phyloP scores from a whole-genome alignment of 2,329 filamentous ascomycete genomes.

The Monilinia polystroma region DNA sequence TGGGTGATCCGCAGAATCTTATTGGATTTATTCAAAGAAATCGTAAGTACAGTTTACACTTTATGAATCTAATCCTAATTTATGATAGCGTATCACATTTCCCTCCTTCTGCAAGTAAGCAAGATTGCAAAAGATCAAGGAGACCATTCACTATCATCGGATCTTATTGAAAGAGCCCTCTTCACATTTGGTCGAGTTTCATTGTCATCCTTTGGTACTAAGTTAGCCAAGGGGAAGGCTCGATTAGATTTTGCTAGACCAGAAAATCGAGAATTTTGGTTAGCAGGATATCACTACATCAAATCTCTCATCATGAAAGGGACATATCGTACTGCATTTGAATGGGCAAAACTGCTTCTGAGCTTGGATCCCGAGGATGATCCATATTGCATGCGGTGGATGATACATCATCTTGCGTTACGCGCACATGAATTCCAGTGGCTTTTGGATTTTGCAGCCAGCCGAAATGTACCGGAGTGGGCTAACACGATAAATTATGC shows the following conservation, averaged over 20 bases:
- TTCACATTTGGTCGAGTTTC: conserved; percentile 91
- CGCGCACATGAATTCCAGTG: conserved; percentile 74
- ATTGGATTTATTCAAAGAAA: conserved; percentile 71
- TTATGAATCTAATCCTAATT: conserved; percentile 29
- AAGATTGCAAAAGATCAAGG: conserved; percentile 89
- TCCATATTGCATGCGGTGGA: conserved; percentile 77
- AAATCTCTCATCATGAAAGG: conserved; percentile 81
- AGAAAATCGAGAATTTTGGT: conserved; percentile 91
- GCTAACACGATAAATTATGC: conserved; percentile 61
- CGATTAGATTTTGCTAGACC: conserved; percentile 76
- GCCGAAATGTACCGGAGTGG: conserved; percentile 47
- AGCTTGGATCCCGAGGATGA: conserved; percentile 70
- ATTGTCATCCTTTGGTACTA: conserved; percentile 75
- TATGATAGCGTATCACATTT: conserved; percentile 75
- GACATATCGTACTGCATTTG: conserved; percentile 89
- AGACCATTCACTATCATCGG: conserved; percentile 80
- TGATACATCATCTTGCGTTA: conserved; percentile 83
- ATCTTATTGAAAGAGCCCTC: conserved; percentile 85
- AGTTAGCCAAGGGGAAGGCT: conserved; percentile 74
- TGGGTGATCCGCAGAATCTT: conserved; percentile 78
- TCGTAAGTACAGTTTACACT: conserved; percentile 43
- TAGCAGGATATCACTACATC: conserved; percentile 87
- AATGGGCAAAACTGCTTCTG: conserved; percentile 87
- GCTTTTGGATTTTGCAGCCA: conserved; percentile 66
- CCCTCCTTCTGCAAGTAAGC: conserved; percentile 88